Evolutionary conservation across 148 eudicot genomes (phyloP), one percentile per base, ranked within the genome.

Genomic region (Pouteria glomerata): DNA sequence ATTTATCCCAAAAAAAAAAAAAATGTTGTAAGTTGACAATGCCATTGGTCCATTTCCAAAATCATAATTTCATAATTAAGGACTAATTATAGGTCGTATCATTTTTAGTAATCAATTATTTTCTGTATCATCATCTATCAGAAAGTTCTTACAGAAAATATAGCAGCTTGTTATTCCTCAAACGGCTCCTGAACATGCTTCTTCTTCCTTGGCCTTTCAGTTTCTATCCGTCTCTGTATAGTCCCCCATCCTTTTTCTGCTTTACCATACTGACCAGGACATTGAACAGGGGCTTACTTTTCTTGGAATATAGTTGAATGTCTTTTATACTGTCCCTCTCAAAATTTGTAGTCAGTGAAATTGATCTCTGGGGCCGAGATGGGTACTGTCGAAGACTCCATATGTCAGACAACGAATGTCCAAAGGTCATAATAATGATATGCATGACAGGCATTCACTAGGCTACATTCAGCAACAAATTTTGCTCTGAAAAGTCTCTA

Each of bases 201-300:
- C 69, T 63, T 44, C 33, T 45, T 45, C 44, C 35, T 61, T 15
- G 30, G 29, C 53, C 55, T 52, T 26, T 73, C 42, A 55, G 34
- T 55, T 55, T 24, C 7, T 42, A 48, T 76, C 50, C 19, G 29
- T 55, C 45, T 66, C 30, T 79, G 29, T 34, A 27, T 39, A 64
- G 45, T 41, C 24, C 29, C 33, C 27, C 73, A 29, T 65, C 73
- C 69, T 76, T 79, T 73, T 74, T 82, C 47, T 80, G 31, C 48
- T 81, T 71, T 66, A 70, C 79, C 58, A 74, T 75, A 47, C 72
- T 69, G 15, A 82, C 76, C 69, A 85, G 66, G 56, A 78, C 73
- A 73, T 64, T 85, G 19, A 79, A 56, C n/a, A 85, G 70, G 56
- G 70, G 74, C 73, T 61, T 77, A 56, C 82, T 82, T 63, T 75